Conservation (phyloP, 208 protist species). For the Balamuthia mandrillaris region DNA sequence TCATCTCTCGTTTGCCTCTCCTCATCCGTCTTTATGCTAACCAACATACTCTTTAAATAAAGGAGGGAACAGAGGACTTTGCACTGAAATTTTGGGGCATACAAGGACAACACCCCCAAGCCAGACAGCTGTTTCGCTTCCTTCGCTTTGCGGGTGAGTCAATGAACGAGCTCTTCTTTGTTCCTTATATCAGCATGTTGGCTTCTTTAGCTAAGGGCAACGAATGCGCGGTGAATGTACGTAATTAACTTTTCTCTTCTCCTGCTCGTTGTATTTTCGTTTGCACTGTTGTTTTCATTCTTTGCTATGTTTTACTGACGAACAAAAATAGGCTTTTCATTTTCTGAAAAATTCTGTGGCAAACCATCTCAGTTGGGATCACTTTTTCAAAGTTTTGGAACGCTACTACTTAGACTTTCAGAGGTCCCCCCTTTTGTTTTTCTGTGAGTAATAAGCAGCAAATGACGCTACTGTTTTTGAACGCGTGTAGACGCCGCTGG, state of each 20-base stretch:
- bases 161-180: neutral
- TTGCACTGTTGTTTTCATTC: neutral
- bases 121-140: neutral
- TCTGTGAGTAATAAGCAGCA: neutral
- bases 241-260: too few relatives aligned
- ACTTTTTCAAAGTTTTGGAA: slow-evolving; percentile 13
- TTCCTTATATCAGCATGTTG: slow-evolving; percentile 15
- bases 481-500: neutral
- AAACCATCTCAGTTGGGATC: neutral
- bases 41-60: too few relatives aligned
- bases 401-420: neutral
- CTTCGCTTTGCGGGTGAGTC: neutral
- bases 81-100: too few relatives aligned
- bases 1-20: too few relatives aligned
- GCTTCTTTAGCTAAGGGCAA: neutral
- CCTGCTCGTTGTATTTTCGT: neutral
- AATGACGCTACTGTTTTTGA: neutral
- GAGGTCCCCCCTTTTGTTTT: neutral
- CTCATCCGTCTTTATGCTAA: too few relatives aligned
- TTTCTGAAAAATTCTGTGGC: neutral
- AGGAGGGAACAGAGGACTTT: too few relatives aligned
- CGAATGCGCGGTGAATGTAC: neutral
- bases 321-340: neutral
- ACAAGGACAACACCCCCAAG: too few relatives aligned
- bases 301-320: too few relatives aligned